Base-by-base conservation (phyloP, 176 grass and related monocot genomes). In the Triticum timopheevii region DNA sequence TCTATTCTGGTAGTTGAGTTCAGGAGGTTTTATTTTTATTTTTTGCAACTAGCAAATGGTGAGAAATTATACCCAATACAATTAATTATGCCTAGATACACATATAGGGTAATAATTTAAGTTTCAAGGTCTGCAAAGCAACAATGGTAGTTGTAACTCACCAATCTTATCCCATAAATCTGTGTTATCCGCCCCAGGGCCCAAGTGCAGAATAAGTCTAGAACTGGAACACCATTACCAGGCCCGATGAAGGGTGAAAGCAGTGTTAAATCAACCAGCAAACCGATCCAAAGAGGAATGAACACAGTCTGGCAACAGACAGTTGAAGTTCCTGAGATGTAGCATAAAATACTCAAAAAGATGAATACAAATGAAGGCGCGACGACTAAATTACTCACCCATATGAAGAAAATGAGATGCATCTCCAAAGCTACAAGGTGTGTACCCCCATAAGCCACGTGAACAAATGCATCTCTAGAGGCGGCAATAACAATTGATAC, bases 101-200 rank as follows among this genome's bases (percentile, higher is more conserved):
- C 24, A 83, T 62, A 79, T n/a, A 39, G 22, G 77, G 36, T 39
- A 75, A 66, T 80, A 80, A 65, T 72, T 69, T 76, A 34, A 68
- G 23, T 30, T 69, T 69, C 22, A 54, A 85, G 52, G 45, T 44
- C 34, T 50, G 3, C 28, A 76, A 72, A 82, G 24, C 30, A 31
- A 61, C 19, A 82, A 69, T 61, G 75, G 64, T 71, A 44, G 19
- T 47, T 68, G 10, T n/a, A 58, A 87, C 85, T 81, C 73, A 93
- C 91, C 91, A 87, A 58, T 50, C 61, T 93, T 11, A 45, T 82
- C 85, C 91, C 90, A 44, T 77, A 62, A 56, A 84, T 73, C 77
- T 90, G 81, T 73, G 87, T 16, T 47, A 68, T 38, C 44, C 49
- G 56, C 69, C 90, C 90, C 7, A 85, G 42, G 63, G 85, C 45